Conservation (phyloP, 805 yeast genomes). For the Starmerella khaoyaiensis region DNA sequence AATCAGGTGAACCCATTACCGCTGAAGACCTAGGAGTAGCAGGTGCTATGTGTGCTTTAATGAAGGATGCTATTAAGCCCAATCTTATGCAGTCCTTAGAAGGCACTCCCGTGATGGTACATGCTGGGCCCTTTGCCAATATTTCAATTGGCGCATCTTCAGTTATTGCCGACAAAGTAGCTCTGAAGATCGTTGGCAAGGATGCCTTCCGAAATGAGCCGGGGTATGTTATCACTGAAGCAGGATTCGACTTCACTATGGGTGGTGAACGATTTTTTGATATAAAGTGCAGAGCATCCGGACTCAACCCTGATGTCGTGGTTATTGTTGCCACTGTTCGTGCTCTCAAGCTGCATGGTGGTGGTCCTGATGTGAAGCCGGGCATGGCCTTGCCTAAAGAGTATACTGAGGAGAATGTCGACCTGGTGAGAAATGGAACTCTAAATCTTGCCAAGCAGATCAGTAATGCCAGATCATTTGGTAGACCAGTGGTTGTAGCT, state of each 20-base stretch:
- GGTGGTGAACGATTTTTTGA: constrained; percentile 96
- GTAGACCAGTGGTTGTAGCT: constrained; percentile 89
- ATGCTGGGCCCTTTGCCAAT: constrained; percentile 97
- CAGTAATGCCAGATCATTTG: constrained; percentile 68
- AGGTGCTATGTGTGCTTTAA: constrained; percentile 85
- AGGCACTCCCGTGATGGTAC: constrained; percentile 97
- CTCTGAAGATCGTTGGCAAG: constrained; percentile 74
- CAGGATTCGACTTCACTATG: constrained; percentile 98
- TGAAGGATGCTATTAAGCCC: constrained; percentile 93
- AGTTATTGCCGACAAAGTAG: constrained; percentile 84
- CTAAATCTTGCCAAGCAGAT: constrained; percentile 86
- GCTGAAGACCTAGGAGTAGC: constrained; percentile 91
- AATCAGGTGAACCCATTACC: constrained; percentile 68
- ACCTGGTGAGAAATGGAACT: constrained; percentile 64
- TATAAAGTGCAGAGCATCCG: constrained; percentile 92
- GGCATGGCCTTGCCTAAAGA: constrained; percentile 77
- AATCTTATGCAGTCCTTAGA: constrained; percentile 94
- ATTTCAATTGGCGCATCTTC: constrained; percentile 95
- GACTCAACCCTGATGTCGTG: constrained; percentile 75
- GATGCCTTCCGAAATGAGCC: constrained; percentile 29
- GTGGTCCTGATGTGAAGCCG: constrained; percentile 93
- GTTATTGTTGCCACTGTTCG: constrained; percentile 93
- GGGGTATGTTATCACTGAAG: constrained; percentile 92
- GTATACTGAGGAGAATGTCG: constrained; percentile 72
- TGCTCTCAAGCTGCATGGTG: constrained; percentile 92